Evolutionary conservation across 257 asterid species (phyloP).

Genomic region (Lavandula angustifolia): DNA sequence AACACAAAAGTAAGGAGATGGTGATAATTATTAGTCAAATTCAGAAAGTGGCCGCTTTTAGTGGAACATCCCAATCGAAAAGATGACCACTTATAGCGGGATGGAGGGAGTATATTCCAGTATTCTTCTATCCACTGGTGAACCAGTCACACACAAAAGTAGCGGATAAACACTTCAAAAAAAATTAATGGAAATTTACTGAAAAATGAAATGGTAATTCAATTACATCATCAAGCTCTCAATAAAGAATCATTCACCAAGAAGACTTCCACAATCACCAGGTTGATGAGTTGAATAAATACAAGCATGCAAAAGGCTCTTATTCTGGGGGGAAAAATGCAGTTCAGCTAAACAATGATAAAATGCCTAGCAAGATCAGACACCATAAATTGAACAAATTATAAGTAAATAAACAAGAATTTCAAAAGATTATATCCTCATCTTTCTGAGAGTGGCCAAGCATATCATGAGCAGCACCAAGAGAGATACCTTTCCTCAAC

Average conservation of each 20-base stretch:
- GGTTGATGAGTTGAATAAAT: constrained; percentile 18
- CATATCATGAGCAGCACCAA: constrained; percentile 39
- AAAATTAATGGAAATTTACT: not conserved
- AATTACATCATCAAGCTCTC: constrained; percentile 29
- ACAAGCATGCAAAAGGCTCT: constrained; percentile 35
- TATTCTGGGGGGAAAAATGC: constrained; percentile 30
- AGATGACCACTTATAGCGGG: too few species aligned
- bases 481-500: constrained; percentile 43
- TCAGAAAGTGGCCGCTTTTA: too few species aligned
- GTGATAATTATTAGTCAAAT: too few species aligned
- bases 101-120: too few species aligned
- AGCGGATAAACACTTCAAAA: not conserved
- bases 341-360: constrained; percentile 30
- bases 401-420: constrained; percentile 30
- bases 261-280: constrained; percentile 24
- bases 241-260: constrained; percentile 22
- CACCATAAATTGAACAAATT: constrained; percentile 24
- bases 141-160: not conserved
- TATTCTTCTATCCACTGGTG: not conserved
- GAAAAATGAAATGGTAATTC: not conserved
- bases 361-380: constrained; percentile 24
- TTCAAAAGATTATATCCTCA: constrained; percentile 53
- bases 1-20: too few species aligned
- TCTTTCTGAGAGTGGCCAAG: constrained; percentile 39
- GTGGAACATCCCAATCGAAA: too few species aligned